Percentiles rank a stretch among this genome's conserved stretches.
Evolutionary conservation across 208 protist species (phyloP).

Genomic region (Trypanosoma congolense): DNA sequence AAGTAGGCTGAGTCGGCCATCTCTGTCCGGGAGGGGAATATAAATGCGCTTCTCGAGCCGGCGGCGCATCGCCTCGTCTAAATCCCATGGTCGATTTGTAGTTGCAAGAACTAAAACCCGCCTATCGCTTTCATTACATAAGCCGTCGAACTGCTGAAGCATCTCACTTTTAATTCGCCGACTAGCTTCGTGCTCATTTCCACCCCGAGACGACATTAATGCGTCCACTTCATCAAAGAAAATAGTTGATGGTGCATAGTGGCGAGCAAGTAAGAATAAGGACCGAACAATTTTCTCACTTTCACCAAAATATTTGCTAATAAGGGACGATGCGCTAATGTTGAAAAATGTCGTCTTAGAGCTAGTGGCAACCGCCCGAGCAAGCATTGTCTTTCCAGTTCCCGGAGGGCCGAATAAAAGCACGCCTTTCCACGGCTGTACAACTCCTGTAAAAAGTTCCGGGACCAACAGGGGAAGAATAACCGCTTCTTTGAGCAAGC

Average conservation of each 20-base stretch:
- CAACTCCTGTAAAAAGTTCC: slow-evolving; percentile 69
- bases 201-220: slow-evolving; percentile 53
- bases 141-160: slow-evolving; percentile 90
- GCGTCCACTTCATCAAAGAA: slow-evolving; percentile 93
- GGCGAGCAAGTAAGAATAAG: slow-evolving; percentile 87
- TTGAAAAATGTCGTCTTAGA: slow-evolving; percentile 94
- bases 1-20: slow-evolving; percentile 23
- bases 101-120: slow-evolving; percentile 61
- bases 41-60: slow-evolving; percentile 92
- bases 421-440: slow-evolving; percentile 94
- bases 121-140: slow-evolving; percentile 16
- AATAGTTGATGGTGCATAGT: slow-evolving; percentile 87
- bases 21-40: slow-evolving; percentile 86
- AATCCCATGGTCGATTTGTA: slow-evolving; percentile 89
- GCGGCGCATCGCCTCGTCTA: slow-evolving; percentile 91
- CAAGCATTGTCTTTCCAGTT: slow-evolving; percentile 99
- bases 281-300: slow-evolving; percentile 89
- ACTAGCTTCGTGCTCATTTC: slow-evolving; percentile 72
- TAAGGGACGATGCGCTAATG: slow-evolving; percentile 79
- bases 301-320: slow-evolving; percentile 89
- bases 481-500: slow-evolving; percentile 71
- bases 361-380: slow-evolving; percentile 85
- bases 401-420: slow-evolving; percentile 98
- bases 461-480: slow-evolving; percentile 67
- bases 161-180: slow-evolving; percentile 95